Conservation (phyloP, 805 yeast species). For the Candida hungchunana region DNA sequence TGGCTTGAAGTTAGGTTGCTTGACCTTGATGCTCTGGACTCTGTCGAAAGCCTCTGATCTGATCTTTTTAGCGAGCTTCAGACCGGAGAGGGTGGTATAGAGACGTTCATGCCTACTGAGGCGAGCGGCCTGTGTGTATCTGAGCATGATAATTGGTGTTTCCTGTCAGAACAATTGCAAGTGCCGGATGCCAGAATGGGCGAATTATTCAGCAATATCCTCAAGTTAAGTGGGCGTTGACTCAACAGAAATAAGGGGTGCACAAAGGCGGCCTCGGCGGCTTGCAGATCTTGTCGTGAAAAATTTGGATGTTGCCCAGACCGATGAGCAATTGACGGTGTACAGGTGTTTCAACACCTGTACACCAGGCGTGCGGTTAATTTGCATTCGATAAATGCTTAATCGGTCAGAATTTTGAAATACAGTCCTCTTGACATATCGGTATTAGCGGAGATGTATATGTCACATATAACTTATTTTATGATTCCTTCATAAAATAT, state of each 20-base stretch:
- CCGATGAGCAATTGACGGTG: slow-evolving; percentile 6
- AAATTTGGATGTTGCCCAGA: slow-evolving; percentile 3
- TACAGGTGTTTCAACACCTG: neutral
- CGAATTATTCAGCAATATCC: too few relatives aligned
- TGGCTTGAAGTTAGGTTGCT: slow-evolving; percentile 57
- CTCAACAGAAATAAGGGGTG: neutral
- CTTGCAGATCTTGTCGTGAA: neutral
- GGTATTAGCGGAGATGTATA: neutral
- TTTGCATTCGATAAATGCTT: neutral
- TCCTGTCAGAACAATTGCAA: too few relatives aligned
- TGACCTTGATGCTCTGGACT: slow-evolving; percentile 29
- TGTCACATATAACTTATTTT: neutral
- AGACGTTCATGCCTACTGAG: slow-evolving; percentile 23
- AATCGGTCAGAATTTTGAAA: neutral
- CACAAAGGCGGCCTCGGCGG: neutral
- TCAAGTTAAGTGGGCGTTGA: neutral
- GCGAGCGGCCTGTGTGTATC: slow-evolving; percentile 7
- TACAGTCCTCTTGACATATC: neutral
- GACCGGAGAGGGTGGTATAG: slow-evolving; percentile 41
- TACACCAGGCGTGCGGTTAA: neutral
- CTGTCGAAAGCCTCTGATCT: slow-evolving; percentile 39
- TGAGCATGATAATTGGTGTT: slow-evolving; percentile 7
- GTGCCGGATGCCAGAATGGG: too few relatives aligned
- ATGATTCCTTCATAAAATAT: neutral
- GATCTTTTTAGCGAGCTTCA: slow-evolving; percentile 39